Percentiles rank a stretch among this genome's conserved stretches.
Evolutionary conservation across 2,329 filamentous ascomycete genomes (phyloP).

Genomic region (Diaporthe caulivora): DNA sequence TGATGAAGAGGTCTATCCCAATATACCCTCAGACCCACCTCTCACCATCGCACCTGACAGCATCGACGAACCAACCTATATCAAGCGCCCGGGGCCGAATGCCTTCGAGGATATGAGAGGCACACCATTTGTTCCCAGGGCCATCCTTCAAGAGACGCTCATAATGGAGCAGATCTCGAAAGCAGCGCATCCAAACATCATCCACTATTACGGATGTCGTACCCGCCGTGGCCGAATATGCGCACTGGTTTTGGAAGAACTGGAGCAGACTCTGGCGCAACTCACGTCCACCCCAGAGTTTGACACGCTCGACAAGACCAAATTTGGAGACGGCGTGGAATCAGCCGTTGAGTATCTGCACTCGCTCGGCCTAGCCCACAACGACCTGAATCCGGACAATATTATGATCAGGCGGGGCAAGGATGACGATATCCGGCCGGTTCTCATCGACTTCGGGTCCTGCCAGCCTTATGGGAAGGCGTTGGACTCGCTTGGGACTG

Average conservation of each 20-base stretch:
- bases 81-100: slow-evolving; percentile 7
- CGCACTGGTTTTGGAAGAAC: slow-evolving; percentile 31
- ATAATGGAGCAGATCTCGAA: slow-evolving; percentile 37
- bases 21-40: neutral
- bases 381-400: slow-evolving; percentile 30
- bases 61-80: neutral
- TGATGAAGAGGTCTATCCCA: neutral
- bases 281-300: neutral
- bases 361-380: slow-evolving; percentile 14
- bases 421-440: neutral
- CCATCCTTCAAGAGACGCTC: slow-evolving; percentile 33
- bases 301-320: neutral
- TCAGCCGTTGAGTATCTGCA: slow-evolving; percentile 27
- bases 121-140: neutral
- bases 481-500: slow-evolving; percentile 9
- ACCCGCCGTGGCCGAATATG: slow-evolving; percentile 24
- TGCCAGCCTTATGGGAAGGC: neutral
- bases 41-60: neutral
- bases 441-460: slow-evolving; percentile 28
- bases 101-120: neutral
- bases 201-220: slow-evolving; percentile 38
- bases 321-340: slow-evolving; percentile 17
- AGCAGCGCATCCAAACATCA: slow-evolving; percentile 31
- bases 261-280: neutral
- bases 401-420: slow-evolving; percentile 6